Conservation (phyloP, 129 eudicot species). For the Dittrichia graveolens region DNA sequence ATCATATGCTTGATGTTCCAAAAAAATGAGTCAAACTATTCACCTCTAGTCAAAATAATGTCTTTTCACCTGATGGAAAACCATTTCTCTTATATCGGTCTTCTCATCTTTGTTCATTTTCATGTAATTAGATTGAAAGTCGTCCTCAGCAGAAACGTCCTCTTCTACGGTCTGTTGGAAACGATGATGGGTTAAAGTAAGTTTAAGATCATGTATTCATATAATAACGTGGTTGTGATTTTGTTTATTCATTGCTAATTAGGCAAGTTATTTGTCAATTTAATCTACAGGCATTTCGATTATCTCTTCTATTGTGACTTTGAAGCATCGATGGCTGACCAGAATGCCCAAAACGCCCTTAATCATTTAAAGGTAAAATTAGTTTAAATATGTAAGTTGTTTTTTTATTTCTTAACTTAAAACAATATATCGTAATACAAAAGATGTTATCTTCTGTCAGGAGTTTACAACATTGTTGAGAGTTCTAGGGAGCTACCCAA, state of each 20-base stretch:
- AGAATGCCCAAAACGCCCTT: constrained; percentile 87
- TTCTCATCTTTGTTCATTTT: constrained; percentile 19
- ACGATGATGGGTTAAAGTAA: constrained; percentile 63
- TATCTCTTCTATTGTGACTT: constrained; percentile 88
- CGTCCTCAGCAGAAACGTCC: constrained; percentile 82
- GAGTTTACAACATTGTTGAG: constrained; percentile 90
- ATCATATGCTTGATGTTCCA: no score
- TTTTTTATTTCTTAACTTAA: neutral
- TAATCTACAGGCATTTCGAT: constrained; percentile 63
- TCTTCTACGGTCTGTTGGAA: constrained; percentile 52
- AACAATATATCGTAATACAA: neutral
- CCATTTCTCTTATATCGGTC: neutral
- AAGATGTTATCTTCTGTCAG: constrained; percentile 39
- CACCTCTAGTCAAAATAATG: neutral
- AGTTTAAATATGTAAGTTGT: neutral
- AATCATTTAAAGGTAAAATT: constrained; percentile 69
- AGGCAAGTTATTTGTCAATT: constrained; percentile 2
- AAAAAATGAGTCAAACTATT: neutral
- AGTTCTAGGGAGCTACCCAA: constrained; percentile 90
- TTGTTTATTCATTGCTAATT: neutral
- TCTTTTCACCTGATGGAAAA: constrained; percentile 1
- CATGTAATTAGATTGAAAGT: constrained; percentile 67
- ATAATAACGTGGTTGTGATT: constrained; percentile 18
- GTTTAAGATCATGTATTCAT: constrained; percentile 15
- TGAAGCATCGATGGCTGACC: constrained; percentile 94